A percentile compares a stretch with the other conserved stretches of the same genome.
These are phyloP conservation scores for Dryadomyces quercus-mongolicae DNA, from an alignment of 2,329 filamentous ascomycete species.

Conservation along the genomic window DNA sequence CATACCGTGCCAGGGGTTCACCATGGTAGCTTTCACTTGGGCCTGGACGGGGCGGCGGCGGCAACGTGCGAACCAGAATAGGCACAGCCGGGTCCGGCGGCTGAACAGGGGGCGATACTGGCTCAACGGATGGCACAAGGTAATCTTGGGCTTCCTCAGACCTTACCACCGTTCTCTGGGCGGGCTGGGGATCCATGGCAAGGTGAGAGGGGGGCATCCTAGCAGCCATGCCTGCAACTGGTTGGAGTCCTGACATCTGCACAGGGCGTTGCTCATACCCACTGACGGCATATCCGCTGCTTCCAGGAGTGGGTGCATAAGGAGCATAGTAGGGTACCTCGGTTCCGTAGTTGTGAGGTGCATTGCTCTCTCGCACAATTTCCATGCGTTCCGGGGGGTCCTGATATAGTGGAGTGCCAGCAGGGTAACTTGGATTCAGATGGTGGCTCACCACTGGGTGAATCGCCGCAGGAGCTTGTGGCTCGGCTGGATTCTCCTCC, in stretches of 20 bases:
- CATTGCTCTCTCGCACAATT: neutral
- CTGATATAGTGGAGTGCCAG: neutral
- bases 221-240: neutral
- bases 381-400: neutral
- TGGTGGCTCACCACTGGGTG: neutral
- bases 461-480: neutral
- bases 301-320: neutral
- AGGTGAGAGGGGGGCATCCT: neutral
- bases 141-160: slow-evolving; percentile 24
- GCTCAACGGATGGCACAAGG: slow-evolving; percentile 34
- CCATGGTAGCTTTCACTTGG: neutral
- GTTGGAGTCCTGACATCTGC: neutral
- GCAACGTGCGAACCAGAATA: slow-evolving; percentile 11
- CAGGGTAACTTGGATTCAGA: neutral
- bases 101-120: slow-evolving; percentile 22
- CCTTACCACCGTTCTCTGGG: slow-evolving; percentile 4
- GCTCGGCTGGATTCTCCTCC: slow-evolving; percentile 1
- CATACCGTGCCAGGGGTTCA: neutral
- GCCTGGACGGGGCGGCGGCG: slow-evolving; percentile 6
- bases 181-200: neutral
- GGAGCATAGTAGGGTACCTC: neutral
- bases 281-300: neutral
- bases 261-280: neutral
- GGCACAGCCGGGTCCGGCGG: slow-evolving; percentile 4
- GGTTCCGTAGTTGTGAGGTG: neutral